phyloP scores from a whole-genome alignment of 495 filamentous ascomycete species.

The Annulohypoxylon bovei region DNA sequence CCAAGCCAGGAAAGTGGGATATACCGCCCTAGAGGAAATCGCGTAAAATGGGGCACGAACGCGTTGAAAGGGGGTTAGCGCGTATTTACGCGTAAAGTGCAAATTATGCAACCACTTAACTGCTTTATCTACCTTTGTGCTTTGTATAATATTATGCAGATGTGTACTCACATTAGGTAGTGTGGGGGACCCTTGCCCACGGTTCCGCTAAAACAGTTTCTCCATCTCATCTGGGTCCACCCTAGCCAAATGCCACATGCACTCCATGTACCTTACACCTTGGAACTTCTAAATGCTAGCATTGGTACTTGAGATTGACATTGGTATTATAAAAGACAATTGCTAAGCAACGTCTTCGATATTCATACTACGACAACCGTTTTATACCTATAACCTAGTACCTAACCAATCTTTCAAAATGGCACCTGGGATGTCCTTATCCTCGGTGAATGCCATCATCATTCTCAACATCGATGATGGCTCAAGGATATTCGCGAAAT shows the following conservation, averaged over 20 bases:
- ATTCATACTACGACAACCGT: slow-evolving; percentile 7
- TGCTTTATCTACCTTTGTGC: slow-evolving; percentile 1
- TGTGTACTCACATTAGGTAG: no score
- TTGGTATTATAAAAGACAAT: slow-evolving; percentile 25
- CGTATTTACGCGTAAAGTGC: slow-evolving; percentile 45
- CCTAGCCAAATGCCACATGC: slow-evolving; percentile 39
- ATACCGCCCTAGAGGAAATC: slow-evolving; percentile 30
- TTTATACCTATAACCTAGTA: slow-evolving; percentile 4
- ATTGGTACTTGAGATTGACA: neutral
- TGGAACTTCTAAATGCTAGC: slow-evolving; percentile 17
- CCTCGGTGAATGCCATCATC: slow-evolving; percentile 92
- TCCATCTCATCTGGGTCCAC: slow-evolving; percentile 26
- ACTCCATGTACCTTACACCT: slow-evolving; percentile 20
- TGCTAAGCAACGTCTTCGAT: slow-evolving; percentile 4
- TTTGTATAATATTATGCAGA: slow-evolving; percentile 9
- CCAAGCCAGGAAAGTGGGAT: slow-evolving; percentile 21
- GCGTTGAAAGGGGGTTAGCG: slow-evolving; percentile 31
- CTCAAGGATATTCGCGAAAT: slow-evolving; percentile 92
- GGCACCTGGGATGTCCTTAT: slow-evolving; percentile 77
- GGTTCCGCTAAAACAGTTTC: slow-evolving; percentile 40
- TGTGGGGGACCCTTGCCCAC: neutral
- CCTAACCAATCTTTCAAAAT: slow-evolving; percentile 42
- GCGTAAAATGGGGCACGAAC: slow-evolving; percentile 24
- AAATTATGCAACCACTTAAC: slow-evolving; percentile 30
- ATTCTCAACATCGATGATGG: slow-evolving; percentile 88